Evolutionary conservation across 1,284 basidiomycete species (phyloP).

Genomic region (Tylopilus orsonianus): DNA sequence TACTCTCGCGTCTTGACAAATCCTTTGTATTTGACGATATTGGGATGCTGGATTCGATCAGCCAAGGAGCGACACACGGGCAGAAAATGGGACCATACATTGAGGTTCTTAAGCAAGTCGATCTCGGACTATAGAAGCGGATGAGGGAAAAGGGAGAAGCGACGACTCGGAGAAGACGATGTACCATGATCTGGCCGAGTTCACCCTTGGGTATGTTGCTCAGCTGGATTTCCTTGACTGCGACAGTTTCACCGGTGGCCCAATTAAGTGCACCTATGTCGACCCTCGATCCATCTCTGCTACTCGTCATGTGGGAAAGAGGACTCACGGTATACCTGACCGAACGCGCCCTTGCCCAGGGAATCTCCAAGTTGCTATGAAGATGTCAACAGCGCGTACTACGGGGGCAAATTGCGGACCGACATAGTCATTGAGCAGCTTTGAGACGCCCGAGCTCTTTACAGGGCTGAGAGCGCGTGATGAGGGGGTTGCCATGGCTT

Average conservation of each 20-base stretch:
- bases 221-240: slow-evolving; percentile 92
- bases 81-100: slow-evolving; percentile 51
- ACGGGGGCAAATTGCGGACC: slow-evolving; percentile 23
- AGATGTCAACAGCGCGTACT: slow-evolving; percentile 11
- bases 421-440: slow-evolving; percentile 62
- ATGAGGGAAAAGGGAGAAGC: slow-evolving; percentile 13
- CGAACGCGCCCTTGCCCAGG: slow-evolving; percentile 92
- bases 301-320: background rate
- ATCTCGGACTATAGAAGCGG: slow-evolving; percentile 78
- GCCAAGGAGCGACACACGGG: background rate
- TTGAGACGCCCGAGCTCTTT: slow-evolving; percentile 39
- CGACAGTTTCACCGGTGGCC: slow-evolving; percentile 94
- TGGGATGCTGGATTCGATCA: slow-evolving; percentile 61
- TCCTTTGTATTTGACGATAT: slow-evolving; percentile 99
- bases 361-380: slow-evolving; percentile 89
- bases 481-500: slow-evolving; percentile 43
- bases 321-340: slow-evolving; percentile 86
- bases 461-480: slow-evolving; percentile 41
- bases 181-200: slow-evolving; percentile 94
- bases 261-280: slow-evolving; percentile 86
- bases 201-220: slow-evolving; percentile 91
- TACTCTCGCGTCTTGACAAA: slow-evolving; percentile 94
- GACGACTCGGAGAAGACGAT: slow-evolving; percentile 26
- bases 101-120: slow-evolving; percentile 94
- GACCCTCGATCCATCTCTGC: slow-evolving; percentile 4